phyloP scores from a whole-genome alignment of 176 grass and related monocot species.

The Rhynchospora tenuis region DNA sequence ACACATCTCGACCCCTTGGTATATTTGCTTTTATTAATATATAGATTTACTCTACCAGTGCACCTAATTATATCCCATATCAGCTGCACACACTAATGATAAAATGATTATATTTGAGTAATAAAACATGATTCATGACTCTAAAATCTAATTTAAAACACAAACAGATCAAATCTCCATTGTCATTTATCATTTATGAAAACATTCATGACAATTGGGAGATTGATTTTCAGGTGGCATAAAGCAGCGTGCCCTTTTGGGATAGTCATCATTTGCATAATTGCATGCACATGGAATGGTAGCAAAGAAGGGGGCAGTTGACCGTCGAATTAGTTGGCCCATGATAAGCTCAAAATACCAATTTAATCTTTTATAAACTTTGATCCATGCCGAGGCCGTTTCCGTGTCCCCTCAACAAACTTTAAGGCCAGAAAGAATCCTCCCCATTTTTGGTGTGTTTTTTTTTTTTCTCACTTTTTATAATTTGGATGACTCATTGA shows the following conservation, averaged over 20 bases:
- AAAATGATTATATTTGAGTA: too few relatives aligned
- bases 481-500: not conserved
- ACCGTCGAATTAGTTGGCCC: not conserved
- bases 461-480: not conserved
- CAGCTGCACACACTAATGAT: too few relatives aligned
- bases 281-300: slow-evolving; percentile 19
- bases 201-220: not conserved
- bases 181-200: not conserved
- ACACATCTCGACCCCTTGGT: too few relatives aligned
- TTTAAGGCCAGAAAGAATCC: not conserved
- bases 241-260: not conserved
- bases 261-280: not conserved
- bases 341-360: slow-evolving; percentile 23
- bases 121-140: too few relatives aligned
- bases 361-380: not conserved
- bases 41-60: too few relatives aligned
- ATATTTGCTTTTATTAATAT: too few relatives aligned
- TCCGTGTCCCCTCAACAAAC: slow-evolving; percentile 2
- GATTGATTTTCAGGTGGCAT: not conserved
- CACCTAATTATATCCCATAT: too few relatives aligned
- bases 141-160: too few relatives aligned
- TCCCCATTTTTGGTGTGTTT: not conserved
- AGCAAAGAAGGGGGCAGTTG: not conserved
- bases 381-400: not conserved
- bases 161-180: too few relatives aligned